Percentiles rank a stretch among this genome's conserved stretches.
Conservation (phyloP, 768 basidiomycete species). For the Phlebiopsis gigantea region DNA sequence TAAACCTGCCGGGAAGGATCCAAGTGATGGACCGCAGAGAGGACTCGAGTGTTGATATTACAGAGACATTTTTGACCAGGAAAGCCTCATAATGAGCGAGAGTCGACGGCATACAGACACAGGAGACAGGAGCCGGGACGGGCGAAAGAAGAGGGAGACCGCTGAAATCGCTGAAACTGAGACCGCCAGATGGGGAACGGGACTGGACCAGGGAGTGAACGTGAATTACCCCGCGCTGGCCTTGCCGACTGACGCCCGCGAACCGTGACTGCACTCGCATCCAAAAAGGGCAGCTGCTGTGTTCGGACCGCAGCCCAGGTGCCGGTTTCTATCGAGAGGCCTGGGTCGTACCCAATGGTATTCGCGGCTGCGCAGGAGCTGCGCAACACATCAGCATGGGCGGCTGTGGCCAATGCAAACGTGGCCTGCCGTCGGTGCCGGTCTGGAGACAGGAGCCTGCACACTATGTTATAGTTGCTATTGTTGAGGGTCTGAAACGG, state of each 20-base stretch:
- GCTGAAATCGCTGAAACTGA: background rate
- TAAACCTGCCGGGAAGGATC: conserved; percentile 95
- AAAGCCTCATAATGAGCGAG: conserved; percentile 76
- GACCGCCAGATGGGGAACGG: conserved; percentile 6
- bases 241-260: background rate
- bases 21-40: conserved; percentile 87
- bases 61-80: conserved; percentile 77
- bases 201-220: background rate
- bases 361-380: background rate
- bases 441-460: background rate
- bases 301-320: background rate
- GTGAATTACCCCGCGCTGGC: background rate
- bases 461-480: background rate
- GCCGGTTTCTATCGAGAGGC: background rate
- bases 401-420: background rate
- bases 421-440: background rate
- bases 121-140: background rate
- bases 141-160: conserved; percentile 14
- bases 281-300: conserved; percentile 1
- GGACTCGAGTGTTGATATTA: conserved; percentile 85
- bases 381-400: background rate
- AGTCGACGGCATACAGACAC: conserved; percentile 48
- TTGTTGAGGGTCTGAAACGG: background rate
- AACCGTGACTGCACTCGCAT: background rate
- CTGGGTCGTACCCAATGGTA: background rate